Evolutionary conservation across 1,284 basidiomycete species (phyloP), one percentile per base, ranked within the genome.

Genomic region (Afroboletus lepidellus): DNA sequence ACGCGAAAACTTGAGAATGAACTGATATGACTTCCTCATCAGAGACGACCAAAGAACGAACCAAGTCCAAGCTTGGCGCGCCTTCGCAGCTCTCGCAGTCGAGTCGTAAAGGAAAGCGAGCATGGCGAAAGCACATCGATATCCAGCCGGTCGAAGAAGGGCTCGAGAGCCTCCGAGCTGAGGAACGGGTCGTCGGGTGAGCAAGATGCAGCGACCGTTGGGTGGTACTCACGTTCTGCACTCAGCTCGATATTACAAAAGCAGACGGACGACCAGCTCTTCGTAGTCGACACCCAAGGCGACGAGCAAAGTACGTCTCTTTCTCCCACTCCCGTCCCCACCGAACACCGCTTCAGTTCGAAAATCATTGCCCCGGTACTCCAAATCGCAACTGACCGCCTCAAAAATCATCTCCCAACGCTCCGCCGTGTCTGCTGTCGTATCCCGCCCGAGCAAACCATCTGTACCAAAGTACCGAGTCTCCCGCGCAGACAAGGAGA

Each of bases 41-140:
- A 8, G 37, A 34, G 18, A 3, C 15, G 3, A 4, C 29, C 15
- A 27, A 32, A 20, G 63, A 65, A 41, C 8, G 33, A 25, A 2
- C 32, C 24, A 56, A 53, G 41, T 57, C 63, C 3, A 43, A 30
- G 3, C 38, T 65, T 3, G 64, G 65, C 4, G 69, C 64, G 3
- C 69, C 69, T 30, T 61, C 65, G 2, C 69, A 67, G 30, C 57
- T 56, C 13, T 57, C 50, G 5, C 92, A 95, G 67, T 72, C 83
- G 0, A 92, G 87, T 59, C 76, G 94, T 51, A 97, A 94, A 70
- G 90, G 92, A 45, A 97, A 96, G 72, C 84, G 83, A 54, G 85
- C 93, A 49, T 97, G 94, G 94, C 75, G 94, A 63, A 97, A 97
- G 74, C 91, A 96, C 70, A 84, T 94, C 48, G 84, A 94, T 67